A percentile compares a stretch with the other conserved stretches of the same genome.
Conservation (phyloP, 306 rosid species). For the Carpinus viminea region DNA sequence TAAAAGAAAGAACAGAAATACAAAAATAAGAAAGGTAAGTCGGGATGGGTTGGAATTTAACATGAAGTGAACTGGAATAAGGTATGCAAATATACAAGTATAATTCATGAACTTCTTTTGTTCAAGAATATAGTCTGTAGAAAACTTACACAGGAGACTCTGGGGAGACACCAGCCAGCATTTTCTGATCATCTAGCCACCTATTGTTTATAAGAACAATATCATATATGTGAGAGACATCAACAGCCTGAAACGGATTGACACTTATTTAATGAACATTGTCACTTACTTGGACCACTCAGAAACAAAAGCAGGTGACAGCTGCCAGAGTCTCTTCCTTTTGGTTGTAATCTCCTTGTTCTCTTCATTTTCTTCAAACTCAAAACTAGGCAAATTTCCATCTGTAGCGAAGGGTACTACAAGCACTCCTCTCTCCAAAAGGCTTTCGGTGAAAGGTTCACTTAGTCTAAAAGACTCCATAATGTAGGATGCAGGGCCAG, state of each 20-base stretch:
- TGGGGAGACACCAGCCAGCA: constrained; percentile 70
- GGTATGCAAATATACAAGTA: neutral
- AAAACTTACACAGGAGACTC: constrained; percentile 91
- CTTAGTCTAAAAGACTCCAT: constrained; percentile 69
- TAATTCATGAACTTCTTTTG: neutral
- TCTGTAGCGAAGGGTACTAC: constrained; percentile 76
- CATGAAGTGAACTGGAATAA: neutral
- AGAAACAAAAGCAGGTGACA: constrained; percentile 50
- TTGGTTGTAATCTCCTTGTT: constrained; percentile 40
- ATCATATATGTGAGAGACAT: neutral
- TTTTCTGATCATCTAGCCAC: constrained; percentile 93
- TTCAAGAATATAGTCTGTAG: neutral
- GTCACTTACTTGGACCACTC: constrained; percentile 81
- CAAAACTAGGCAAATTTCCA: constrained; percentile 57
- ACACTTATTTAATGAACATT: neutral
- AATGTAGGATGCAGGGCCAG: constrained; percentile 71
- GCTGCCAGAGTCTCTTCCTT: constrained; percentile 91
- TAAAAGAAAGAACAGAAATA: neutral
- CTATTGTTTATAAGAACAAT: constrained; percentile 35
- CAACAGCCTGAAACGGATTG: constrained; percentile 6
- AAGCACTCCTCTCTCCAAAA: constrained; percentile 87
- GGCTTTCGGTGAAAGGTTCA: constrained; percentile 69
- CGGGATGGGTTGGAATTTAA: neutral
- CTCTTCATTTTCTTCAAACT: constrained; percentile 68
- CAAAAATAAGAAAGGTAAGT: neutral